phyloP scores from a whole-genome alignment of 2,329 filamentous ascomycete genomes.

The Cyanodermella asteris region DNA sequence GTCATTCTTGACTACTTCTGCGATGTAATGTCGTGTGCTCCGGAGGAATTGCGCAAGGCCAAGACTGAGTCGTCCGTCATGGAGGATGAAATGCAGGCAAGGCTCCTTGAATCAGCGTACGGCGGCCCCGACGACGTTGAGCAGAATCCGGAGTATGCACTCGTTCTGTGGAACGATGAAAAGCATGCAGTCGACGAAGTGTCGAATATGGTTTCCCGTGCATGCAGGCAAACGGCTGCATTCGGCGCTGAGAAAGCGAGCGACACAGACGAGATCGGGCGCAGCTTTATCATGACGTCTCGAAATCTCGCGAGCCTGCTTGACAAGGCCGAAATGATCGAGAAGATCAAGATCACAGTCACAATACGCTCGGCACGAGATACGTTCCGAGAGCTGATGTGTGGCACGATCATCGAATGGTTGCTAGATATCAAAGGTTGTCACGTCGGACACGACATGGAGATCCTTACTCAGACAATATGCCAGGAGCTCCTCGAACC shows the following conservation, averaged over 20 bases:
- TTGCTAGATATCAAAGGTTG: constrained; percentile 80
- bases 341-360: constrained; percentile 88
- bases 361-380: constrained; percentile 85
- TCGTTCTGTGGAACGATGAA: constrained; percentile 94
- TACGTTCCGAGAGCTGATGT: constrained; percentile 96
- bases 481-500: constrained; percentile 80
- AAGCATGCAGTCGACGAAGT: constrained; percentile 93
- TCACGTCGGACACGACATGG: constrained; percentile 56
- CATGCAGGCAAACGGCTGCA: constrained; percentile 49
- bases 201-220: constrained; percentile 68
- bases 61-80: constrained; percentile 67
- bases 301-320: constrained; percentile 52
- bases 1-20: constrained; percentile 83
- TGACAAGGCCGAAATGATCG: constrained; percentile 61
- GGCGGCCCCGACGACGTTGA: constrained; percentile 37
- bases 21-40: constrained; percentile 93
- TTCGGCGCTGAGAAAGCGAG: constrained; percentile 57
- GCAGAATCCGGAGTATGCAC: constrained; percentile 51
- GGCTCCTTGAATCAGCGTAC: constrained; percentile 57
- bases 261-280: constrained; percentile 73
- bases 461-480: constrained; percentile 57
- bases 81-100: constrained; percentile 59
- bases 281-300: constrained; percentile 62
- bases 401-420: constrained; percentile 93
- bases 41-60: constrained; percentile 70